A percentile compares a stretch with the other conserved stretches of the same genome.
phyloP scores from a whole-genome alignment of 202 grass and related monocot genomes.

The Bolboschoenoplectus hybrid region DNA sequence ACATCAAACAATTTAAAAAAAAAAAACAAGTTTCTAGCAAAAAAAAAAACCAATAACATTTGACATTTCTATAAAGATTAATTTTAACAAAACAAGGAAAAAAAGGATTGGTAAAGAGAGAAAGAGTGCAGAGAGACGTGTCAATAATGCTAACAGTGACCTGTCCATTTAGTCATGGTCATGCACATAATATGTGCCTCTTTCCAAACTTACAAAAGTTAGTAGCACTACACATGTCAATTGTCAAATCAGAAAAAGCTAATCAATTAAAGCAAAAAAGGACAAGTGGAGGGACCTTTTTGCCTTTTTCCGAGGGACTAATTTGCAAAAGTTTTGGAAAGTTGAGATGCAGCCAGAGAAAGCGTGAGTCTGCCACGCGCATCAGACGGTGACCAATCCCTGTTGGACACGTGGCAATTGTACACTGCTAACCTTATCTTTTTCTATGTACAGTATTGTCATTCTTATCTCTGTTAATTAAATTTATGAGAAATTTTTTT shows the following conservation, averaged over 20 bases:
- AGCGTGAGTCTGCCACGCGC: constrained; percentile 34
- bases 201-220: background rate
- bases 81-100: background rate
- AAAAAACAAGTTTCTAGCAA: background rate
- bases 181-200: background rate
- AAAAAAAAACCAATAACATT: background rate
- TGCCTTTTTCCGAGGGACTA: background rate
- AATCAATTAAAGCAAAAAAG: background rate
- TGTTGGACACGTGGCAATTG: background rate
- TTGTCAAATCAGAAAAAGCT: background rate
- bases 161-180: background rate
- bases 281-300: background rate
- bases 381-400: background rate
- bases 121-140: background rate
- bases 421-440: constrained; percentile 2
- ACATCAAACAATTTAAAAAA: background rate
- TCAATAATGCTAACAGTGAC: background rate
- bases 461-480: background rate
- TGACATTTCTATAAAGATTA: background rate
- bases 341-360: background rate
- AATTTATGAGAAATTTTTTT: too few species aligned
- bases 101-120: background rate
- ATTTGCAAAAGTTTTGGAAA: constrained; percentile 10
- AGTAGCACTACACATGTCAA: background rate
- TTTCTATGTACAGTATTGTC: background rate